Evolutionary conservation across 306 rosid genomes (phyloP).

Genomic region (Prunus mira): DNA sequence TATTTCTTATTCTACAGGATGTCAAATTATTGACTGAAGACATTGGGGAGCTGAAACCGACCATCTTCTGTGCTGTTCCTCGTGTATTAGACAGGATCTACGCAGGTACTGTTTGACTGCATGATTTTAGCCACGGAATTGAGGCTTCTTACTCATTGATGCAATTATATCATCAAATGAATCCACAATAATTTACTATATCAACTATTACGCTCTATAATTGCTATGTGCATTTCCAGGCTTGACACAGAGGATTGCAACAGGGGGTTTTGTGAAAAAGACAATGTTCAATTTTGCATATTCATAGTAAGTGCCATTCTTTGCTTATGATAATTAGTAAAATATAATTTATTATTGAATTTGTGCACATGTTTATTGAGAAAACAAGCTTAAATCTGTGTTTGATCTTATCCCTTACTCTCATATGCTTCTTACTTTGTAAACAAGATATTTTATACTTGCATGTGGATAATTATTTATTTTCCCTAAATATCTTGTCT

Average conservation of each 20-base stretch:
- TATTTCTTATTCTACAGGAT: slow-evolving; percentile 57
- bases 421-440: not conserved
- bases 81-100: slow-evolving; percentile 92
- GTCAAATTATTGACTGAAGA: slow-evolving; percentile 85
- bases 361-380: not conserved
- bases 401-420: not conserved
- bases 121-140: slow-evolving; percentile 18
- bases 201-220: not conserved
- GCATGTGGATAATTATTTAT: not conserved
- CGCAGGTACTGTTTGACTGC: slow-evolving; percentile 45
- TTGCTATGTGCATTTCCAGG: slow-evolving; percentile 48
- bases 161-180: not conserved
- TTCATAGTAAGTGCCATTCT: slow-evolving; percentile 56
- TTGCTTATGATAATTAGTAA: not conserved
- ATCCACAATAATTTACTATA: not conserved
- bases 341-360: not conserved
- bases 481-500: not conserved
- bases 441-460: not conserved
- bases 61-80: slow-evolving; percentile 95
- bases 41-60: slow-evolving; percentile 83
- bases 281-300: slow-evolving; percentile 71
- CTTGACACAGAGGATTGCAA: slow-evolving; percentile 70
- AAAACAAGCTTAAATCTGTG: not conserved
- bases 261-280: slow-evolving; percentile 70
- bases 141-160: not conserved